These are phyloP conservation scores for Leptographium lundbergii DNA, from an alignment of 2,329 filamentous ascomycete species.

Conservation along the genomic window DNA sequence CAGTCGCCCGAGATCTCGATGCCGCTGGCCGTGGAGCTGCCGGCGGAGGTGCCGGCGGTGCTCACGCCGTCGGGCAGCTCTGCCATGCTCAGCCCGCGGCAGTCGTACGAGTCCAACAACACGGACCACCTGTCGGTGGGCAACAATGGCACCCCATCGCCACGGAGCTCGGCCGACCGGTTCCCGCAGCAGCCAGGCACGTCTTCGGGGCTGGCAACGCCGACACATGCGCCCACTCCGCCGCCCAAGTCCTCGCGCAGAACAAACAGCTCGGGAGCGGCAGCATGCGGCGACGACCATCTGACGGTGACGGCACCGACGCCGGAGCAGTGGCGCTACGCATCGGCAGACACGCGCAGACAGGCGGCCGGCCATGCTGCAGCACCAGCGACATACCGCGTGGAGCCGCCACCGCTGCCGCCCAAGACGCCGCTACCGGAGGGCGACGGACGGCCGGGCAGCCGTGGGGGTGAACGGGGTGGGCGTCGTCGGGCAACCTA, in stretches of 20 bases:
- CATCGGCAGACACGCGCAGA: slow-evolving; percentile 14
- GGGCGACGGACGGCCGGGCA: slow-evolving; percentile 17
- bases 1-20: slow-evolving; percentile 28
- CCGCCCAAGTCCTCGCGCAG: background rate
- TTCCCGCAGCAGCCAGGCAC: slow-evolving; percentile 14
- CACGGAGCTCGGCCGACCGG: slow-evolving; percentile 37
- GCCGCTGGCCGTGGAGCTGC: slow-evolving; percentile 44
- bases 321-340: slow-evolving; percentile 43
- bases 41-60: slow-evolving; percentile 36
- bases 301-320: slow-evolving; percentile 44
- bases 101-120: slow-evolving; percentile 43
- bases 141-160: slow-evolving; percentile 26
- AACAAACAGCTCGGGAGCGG: slow-evolving; percentile 7
- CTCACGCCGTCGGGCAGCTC: slow-evolving; percentile 3
- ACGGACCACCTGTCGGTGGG: slow-evolving; percentile 32
- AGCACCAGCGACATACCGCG: slow-evolving; percentile 19
- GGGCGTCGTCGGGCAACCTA: background rate
- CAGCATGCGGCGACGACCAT: slow-evolving; percentile 34
- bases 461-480: slow-evolving; percentile 14
- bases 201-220: no score
- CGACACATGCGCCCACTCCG: background rate
- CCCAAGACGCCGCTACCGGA: slow-evolving; percentile 65
- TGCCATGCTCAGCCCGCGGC: slow-evolving; percentile 27
- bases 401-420: slow-evolving; percentile 58
- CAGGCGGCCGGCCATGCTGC: slow-evolving; percentile 13